Percentiles rank a stretch among this genome's conserved stretches.
Conservation (phyloP, 768 basidiomycete genomes). For the Tylopilus cervinicoccineus region DNA sequence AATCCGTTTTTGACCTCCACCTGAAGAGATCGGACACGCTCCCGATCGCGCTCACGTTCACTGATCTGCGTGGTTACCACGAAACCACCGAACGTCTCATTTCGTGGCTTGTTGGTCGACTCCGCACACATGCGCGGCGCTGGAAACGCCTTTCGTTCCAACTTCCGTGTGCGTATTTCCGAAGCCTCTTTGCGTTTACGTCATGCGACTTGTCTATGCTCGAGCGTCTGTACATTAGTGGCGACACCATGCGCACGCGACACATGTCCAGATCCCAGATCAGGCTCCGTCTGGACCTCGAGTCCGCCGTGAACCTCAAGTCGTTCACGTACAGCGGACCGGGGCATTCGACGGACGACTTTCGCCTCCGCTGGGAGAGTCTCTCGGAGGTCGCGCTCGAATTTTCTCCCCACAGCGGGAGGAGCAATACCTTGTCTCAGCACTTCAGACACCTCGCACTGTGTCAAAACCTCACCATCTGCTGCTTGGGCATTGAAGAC, state of each 20-base stretch:
- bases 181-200: slow-evolving; percentile 12
- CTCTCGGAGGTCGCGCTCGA: slow-evolving; percentile 14
- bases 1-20: slow-evolving; percentile 3
- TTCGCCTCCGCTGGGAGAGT: slow-evolving; percentile 9
- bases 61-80: slow-evolving; percentile 16
- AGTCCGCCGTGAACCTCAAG: slow-evolving; percentile 8
- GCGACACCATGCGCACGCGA: neutral
- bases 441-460: neutral
- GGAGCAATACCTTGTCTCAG: slow-evolving; percentile 1
- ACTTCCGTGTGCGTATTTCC: slow-evolving; percentile 8
- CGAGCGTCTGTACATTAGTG: slow-evolving; percentile 11
- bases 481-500: slow-evolving; percentile 13
- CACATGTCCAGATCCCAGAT: no score
- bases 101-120: slow-evolving; percentile 8
- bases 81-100: slow-evolving; percentile 5
- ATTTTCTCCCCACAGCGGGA: slow-evolving; percentile 3
- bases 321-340: slow-evolving; percentile 15
- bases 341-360: neutral
- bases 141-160: slow-evolving; percentile 16
- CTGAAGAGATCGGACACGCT: slow-evolving; percentile 12
- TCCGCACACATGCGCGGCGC: slow-evolving; percentile 13
- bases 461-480: slow-evolving; percentile 16
- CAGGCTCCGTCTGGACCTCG: neutral
- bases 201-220: slow-evolving; percentile 10
- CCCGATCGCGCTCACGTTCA: slow-evolving; percentile 18